These are phyloP conservation scores for Trichomonas tenax DNA, from an alignment of 208 protist genomes.

Conservation along the genomic window DNA sequence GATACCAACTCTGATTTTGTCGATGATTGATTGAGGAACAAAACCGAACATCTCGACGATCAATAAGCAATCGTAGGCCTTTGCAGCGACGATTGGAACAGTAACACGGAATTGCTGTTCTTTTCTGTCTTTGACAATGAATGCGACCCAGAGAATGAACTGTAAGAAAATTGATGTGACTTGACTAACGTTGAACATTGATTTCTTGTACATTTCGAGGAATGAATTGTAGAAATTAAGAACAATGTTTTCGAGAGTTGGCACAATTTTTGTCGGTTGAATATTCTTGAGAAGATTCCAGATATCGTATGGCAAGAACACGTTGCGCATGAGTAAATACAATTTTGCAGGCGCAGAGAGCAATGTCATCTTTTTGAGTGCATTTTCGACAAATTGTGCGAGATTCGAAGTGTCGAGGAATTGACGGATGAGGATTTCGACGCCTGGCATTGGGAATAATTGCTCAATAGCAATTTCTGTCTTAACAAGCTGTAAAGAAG, in stretches of 20 bases:
- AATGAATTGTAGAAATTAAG: not conserved
- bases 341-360: not conserved
- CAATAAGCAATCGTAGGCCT: not conserved
- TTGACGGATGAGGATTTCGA: not conserved
- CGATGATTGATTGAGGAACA: not conserved
- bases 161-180: not conserved
- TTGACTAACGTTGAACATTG: not conserved
- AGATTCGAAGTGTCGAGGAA: not conserved
- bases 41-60: not conserved
- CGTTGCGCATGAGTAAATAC: not conserved
- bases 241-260: not conserved
- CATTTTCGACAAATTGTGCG: not conserved
- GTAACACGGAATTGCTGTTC: not conserved
- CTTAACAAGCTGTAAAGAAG: not conserved
- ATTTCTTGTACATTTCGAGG: not conserved
- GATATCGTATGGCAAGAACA: not conserved
- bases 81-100: not conserved
- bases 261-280: not conserved
- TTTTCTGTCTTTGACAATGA: not conserved
- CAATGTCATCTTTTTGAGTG: not conserved
- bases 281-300: not conserved
- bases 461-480: not conserved
- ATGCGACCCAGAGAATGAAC: not conserved
- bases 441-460: not conserved
- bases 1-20: not conserved